Percentiles rank a stretch among this genome's conserved stretches.
Conservation (phyloP, 2,329 filamentous ascomycete species). For the Graphilbum sp. region DNA sequence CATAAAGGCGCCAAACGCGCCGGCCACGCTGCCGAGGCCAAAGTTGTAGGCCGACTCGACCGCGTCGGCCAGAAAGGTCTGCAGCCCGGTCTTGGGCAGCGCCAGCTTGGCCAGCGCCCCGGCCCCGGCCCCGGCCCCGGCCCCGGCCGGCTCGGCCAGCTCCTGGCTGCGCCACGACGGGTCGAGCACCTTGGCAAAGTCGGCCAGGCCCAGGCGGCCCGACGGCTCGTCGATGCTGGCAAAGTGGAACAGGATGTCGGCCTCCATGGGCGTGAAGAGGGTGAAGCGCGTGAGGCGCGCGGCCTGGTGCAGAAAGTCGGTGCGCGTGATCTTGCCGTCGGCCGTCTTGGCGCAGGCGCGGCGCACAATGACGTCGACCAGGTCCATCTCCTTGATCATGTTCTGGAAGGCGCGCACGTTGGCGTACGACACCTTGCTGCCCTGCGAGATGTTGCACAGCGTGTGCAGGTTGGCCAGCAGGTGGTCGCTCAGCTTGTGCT, state of each 20-base stretch:
- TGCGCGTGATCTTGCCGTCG: constrained; percentile 85
- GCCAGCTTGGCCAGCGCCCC: constrained; percentile 14
- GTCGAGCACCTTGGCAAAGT: constrained; percentile 93
- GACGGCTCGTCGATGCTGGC: constrained; percentile 82
- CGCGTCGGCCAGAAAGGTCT: constrained; percentile 43
- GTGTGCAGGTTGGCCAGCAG: constrained; percentile 79
- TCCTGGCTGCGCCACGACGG: constrained; percentile 68
- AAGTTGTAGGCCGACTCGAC: constrained; percentile 83
- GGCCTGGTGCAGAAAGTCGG: constrained; percentile 90
- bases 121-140: constrained; percentile 35
- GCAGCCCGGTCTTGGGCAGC: constrained; percentile 14
- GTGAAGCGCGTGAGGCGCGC: constrained; percentile 84
- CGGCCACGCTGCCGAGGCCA: constrained; percentile 70
- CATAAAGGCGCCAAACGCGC: constrained; percentile 97
- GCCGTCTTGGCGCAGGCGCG: constrained; percentile 68
- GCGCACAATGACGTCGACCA: constrained; percentile 84
- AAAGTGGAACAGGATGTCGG: constrained; percentile 97
- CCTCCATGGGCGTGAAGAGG: constrained; percentile 95
- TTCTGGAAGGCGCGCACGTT: constrained; percentile 98
- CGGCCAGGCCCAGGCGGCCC: constrained; percentile 61
- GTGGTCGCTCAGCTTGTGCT: constrained; percentile 95
- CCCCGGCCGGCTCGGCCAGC: constrained; percentile 11
- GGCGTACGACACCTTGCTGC: constrained; percentile 92
- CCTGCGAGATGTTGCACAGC: constrained; percentile 82
- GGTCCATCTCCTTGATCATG: constrained; percentile 92